Percentiles rank a stretch among this genome's conserved stretches.
Evolutionary conservation across 2,329 filamentous ascomycete genomes (phyloP).

Genomic region (Paraphaeosphaeria minitans): DNA sequence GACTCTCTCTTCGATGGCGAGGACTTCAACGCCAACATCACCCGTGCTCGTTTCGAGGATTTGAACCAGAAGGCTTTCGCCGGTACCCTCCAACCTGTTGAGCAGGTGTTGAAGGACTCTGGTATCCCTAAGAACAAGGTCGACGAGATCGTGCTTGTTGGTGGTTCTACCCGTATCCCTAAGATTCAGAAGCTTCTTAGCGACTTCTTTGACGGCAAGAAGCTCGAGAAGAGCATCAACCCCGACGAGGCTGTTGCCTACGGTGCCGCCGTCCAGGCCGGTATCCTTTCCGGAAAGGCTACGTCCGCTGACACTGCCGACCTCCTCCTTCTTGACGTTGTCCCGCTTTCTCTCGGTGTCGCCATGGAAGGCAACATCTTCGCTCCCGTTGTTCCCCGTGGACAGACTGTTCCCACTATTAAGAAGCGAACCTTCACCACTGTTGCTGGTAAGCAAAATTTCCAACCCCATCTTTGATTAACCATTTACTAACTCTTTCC

Average conservation of each 20-base stretch:
- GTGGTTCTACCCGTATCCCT: slow-evolving; percentile 98
- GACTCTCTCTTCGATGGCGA: slow-evolving; percentile 98
- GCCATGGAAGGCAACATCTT: slow-evolving; percentile 99
- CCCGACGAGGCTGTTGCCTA: slow-evolving; percentile 99
- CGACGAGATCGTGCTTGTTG: slow-evolving; percentile 98
- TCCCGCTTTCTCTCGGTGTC: slow-evolving; percentile 95
- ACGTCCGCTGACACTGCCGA: slow-evolving; percentile 93
- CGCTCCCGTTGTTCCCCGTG: slow-evolving; percentile 80
- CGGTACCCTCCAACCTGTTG: slow-evolving; percentile 92
- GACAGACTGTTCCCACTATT: slow-evolving; percentile 60
- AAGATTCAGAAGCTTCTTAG: slow-evolving; percentile 98
- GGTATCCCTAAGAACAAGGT: slow-evolving; percentile 85
- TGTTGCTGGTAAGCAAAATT: slow-evolving; percentile 60
- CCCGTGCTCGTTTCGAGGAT: slow-evolving; percentile 98
- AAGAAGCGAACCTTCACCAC: slow-evolving; percentile 76
- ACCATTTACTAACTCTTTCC: too few species aligned
- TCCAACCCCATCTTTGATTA: too few species aligned
- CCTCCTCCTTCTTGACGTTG: slow-evolving; percentile 93
- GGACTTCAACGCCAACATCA: slow-evolving; percentile 97
- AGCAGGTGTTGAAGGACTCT: slow-evolving; percentile 95
- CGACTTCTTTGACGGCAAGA: slow-evolving; percentile 99
- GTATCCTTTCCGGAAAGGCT: slow-evolving; percentile 98
- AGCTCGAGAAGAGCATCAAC: slow-evolving; percentile 99
- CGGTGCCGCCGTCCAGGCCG: slow-evolving; percentile 97
- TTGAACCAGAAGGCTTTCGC: slow-evolving; percentile 94